phyloP scores from a whole-genome alignment of 108 stramenopile species.

The Seminavis robusta region DNA sequence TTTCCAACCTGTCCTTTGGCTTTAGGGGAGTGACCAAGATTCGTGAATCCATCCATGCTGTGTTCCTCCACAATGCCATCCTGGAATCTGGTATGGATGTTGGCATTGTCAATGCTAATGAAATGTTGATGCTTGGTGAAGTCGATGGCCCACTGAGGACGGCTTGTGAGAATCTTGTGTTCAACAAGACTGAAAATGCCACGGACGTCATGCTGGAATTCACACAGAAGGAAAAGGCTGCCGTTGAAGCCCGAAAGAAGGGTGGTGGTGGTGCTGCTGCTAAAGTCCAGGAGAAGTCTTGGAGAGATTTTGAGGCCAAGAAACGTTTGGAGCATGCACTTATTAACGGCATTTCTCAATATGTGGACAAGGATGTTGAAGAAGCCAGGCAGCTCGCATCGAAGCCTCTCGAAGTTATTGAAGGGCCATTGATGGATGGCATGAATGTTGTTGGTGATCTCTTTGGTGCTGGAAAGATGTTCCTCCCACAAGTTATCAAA shows the following conservation, averaged over 20 bases:
- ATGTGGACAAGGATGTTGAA: conserved; percentile 86
- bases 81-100: conserved; percentile 95
- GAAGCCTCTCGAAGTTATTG: conserved; percentile 96
- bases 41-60: conserved; percentile 95
- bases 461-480: conserved; percentile 99
- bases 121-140: conserved; percentile 77
- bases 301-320: conserved; percentile 79
- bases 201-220: conserved; percentile 88
- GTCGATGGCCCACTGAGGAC: conserved; percentile 73
- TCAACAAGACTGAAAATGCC: conserved; percentile 77
- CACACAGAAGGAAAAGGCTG: conserved; percentile 75
- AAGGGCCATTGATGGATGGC: conserved; percentile 99
- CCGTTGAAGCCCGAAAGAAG: conserved; percentile 73
- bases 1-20: conserved; percentile 95
- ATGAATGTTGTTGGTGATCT: conserved; percentile 99
- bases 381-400: conserved; percentile 66
- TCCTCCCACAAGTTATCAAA: conserved; percentile 99
- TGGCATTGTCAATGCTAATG: conserved; percentile 95
- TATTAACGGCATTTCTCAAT: conserved; percentile 98
- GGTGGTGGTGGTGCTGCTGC: conserved; percentile 39
- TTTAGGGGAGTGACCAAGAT: conserved; percentile 92
- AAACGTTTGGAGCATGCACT: conserved; percentile 95
- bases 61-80: conserved; percentile 91
- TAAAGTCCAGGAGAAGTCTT: conserved; percentile 51
- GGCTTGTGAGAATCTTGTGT: conserved; percentile 83